A percentile compares a stretch with the other conserved stretches of the same genome.
phyloP scores from a whole-genome alignment of 78 protist species.

The Cavenderia fasciculata region DNA sequence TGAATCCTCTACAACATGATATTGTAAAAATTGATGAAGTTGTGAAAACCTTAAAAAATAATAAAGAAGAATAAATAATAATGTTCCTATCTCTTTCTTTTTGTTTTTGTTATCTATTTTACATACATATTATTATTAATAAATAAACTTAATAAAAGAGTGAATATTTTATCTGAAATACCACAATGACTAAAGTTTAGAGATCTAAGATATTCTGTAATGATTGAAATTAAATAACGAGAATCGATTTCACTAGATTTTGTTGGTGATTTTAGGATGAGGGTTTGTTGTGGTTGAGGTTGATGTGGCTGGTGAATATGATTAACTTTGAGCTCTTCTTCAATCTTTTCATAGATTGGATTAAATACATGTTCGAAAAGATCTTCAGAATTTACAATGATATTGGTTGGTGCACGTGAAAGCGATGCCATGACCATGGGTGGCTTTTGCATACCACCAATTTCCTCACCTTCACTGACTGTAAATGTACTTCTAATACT shows the following conservation, averaged over 20 bases:
- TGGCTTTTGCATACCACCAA: too few relatives aligned
- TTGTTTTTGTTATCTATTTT: too few relatives aligned
- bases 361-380: constrained; percentile 53
- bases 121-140: constrained; percentile 44
- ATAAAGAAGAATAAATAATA: too few relatives aligned
- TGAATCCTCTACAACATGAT: constrained; percentile 59
- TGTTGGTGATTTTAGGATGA: background rate
- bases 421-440: too few relatives aligned
- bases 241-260: constrained; percentile 34
- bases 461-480: too few relatives aligned
- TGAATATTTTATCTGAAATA: constrained; percentile 23
- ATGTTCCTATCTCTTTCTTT: too few relatives aligned
- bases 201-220: constrained; percentile 64
- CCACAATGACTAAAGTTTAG: constrained; percentile 28
- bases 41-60: constrained; percentile 43
- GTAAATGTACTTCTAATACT: background rate
- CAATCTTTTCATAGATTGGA: constrained; percentile 44
- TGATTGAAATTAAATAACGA: constrained; percentile 37
- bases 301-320: constrained; percentile 2
- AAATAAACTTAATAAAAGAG: constrained; percentile 46
- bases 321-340: background rate
- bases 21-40: constrained; percentile 76
- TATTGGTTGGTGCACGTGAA: background rate
- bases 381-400: constrained; percentile 56
- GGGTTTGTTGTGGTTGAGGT: background rate